A percentile compares a stretch with the other conserved stretches of the same genome.
phyloP scores from a whole-genome alignment of 2,329 filamentous ascomycete species.

The Acephala macrosclerotiorum region DNA sequence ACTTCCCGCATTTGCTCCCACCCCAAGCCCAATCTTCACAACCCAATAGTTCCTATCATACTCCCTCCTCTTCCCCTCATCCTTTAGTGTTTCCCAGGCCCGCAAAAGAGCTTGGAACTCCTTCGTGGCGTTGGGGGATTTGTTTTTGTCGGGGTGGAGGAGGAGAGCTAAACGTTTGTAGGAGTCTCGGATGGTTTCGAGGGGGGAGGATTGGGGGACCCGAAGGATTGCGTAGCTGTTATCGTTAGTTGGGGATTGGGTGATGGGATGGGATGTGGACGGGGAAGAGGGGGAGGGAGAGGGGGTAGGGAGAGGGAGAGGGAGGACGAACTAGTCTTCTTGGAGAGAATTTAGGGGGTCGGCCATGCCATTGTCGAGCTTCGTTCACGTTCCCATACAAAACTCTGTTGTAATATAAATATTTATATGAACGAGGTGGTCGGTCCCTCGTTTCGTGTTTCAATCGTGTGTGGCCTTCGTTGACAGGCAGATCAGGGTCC shows the following conservation, averaged over 20 bases:
- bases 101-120: conserved; percentile 31
- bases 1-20: conserved; percentile 3
- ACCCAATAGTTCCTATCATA: conserved; percentile 31
- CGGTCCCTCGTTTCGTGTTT: no score
- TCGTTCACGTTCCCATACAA: no score
- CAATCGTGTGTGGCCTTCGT: no score
- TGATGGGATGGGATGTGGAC: no score
- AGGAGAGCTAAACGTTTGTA: conserved; percentile 34
- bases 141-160: conserved; percentile 37
- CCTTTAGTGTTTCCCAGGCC: conserved; percentile 37
- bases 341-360: neutral
- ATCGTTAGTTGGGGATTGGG: no score
- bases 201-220: conserved; percentile 28
- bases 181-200: conserved; percentile 27
- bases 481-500: no score
- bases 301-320: no score
- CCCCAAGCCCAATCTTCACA: conserved; percentile 13
- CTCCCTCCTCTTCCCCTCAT: conserved; percentile 27
- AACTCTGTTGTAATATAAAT: no score
- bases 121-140: conserved; percentile 20
- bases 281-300: no score
- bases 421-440: no score
- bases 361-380: conserved; percentile 1
- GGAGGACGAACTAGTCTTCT: neutral
- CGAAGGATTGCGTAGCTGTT: conserved; percentile 30